Conservation (phyloP, 2,329 filamentous ascomycete genomes). For the Verticillium dahliae region DNA sequence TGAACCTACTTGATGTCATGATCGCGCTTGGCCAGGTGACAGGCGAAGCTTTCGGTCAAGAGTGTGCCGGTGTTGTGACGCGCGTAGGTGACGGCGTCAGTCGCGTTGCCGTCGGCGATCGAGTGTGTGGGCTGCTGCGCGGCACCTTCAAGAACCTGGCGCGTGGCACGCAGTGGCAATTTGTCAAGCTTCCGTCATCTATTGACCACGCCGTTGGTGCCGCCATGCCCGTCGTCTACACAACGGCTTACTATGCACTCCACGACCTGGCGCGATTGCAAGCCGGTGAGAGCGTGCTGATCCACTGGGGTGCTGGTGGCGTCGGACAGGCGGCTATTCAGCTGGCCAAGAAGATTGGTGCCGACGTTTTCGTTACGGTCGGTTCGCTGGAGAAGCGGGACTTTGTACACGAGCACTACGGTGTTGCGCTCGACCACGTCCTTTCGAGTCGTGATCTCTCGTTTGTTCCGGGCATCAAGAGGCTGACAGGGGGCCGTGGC, state of each 20-base stretch:
- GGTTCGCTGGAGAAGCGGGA: conserved; percentile 1
- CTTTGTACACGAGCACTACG: background rate
- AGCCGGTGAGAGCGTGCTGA: conserved; percentile 13
- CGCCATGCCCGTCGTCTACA: background rate
- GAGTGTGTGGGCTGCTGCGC: background rate
- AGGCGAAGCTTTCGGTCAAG: background rate
- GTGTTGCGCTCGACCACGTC: background rate
- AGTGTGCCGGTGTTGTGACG: conserved; percentile 16
- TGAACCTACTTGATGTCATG: conserved; percentile 6
- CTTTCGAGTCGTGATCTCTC: background rate
- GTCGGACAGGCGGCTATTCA: conserved; percentile 14
- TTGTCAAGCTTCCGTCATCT: conserved; percentile 11
- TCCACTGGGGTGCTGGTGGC: conserved; percentile 16
- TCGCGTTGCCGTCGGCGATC: background rate
- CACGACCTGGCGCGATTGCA: conserved; percentile 17
- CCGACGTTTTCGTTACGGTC: conserved; percentile 18
- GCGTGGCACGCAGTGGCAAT: too few species aligned
- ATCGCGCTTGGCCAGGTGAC: conserved; percentile 16
- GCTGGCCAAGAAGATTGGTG: background rate
- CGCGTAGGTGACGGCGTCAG: conserved; percentile 14
- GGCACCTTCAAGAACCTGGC: conserved; percentile 9
- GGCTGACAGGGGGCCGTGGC: background rate
- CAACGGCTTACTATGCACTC: conserved; percentile 13
- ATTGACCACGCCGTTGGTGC: background rate
- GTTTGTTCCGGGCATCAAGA: background rate